Evolutionary conservation across 2,329 filamentous ascomycete genomes (phyloP).

Genomic region (Sporothrix curviconia): DNA sequence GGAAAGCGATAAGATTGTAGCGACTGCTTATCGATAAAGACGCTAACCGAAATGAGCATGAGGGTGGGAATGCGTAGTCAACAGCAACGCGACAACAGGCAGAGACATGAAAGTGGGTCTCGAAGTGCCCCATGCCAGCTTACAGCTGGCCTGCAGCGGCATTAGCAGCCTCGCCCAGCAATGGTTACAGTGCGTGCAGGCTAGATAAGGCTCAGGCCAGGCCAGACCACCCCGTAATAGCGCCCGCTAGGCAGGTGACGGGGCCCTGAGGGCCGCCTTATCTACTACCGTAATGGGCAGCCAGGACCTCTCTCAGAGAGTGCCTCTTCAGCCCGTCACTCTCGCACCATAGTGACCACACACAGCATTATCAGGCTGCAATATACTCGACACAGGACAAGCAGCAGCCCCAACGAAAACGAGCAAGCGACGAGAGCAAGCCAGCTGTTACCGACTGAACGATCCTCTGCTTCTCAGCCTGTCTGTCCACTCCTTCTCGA

Average conservation of each 20-base stretch:
- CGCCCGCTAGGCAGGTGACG: not conserved
- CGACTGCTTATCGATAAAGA: slow-evolving; percentile 15
- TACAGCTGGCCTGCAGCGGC: not conserved
- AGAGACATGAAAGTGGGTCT: not conserved
- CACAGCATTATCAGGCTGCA: slow-evolving; percentile 2
- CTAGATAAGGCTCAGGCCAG: not conserved
- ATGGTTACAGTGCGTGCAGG: slow-evolving; percentile 10
- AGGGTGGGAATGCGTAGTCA: not conserved
- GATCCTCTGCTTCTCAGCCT: not conserved
- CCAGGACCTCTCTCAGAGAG: too few relatives aligned
- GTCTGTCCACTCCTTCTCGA: not conserved
- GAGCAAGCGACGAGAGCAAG: not conserved
- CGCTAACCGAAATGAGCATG: too few relatives aligned
- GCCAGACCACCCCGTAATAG: slow-evolving; percentile 4
- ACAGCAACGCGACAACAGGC: not conserved
- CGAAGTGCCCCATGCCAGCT: not conserved
- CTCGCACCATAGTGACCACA: slow-evolving; percentile 3
- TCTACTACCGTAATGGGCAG: slow-evolving; percentile 16
- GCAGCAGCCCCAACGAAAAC: too few relatives aligned
- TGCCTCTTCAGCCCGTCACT: too few relatives aligned
- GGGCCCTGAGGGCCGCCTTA: not conserved
- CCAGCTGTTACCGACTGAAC: slow-evolving; percentile 1
- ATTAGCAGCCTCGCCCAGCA: not conserved
- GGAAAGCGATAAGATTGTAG: slow-evolving; percentile 14
- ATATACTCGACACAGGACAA: slow-evolving; percentile 3